Evolutionary conservation across 1,284 basidiomycete genomes (phyloP), one percentile per base, ranked within the genome.

Genomic region (Puccinia hordei): DNA sequence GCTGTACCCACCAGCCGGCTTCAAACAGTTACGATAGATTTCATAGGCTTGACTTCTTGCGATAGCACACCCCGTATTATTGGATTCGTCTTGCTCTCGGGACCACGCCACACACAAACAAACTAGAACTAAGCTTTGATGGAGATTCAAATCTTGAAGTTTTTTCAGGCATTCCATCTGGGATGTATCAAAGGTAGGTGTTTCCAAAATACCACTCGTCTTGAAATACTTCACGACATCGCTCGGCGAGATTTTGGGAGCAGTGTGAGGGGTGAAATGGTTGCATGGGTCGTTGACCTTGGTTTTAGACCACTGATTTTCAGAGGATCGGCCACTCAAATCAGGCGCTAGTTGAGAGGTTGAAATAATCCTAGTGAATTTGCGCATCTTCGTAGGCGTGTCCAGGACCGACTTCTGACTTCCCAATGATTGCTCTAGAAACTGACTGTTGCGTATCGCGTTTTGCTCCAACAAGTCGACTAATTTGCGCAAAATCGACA

Each of bases 401-500:
- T 80, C 71, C 0, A 80, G 51, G 13, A 80, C 69, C 9, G 77
- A 79, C 38, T 71, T 69, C 22, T 71, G 55, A 61, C 2, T 22
- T 15, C 24, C 51, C 4, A 49, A 49, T n/a, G 38, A 38, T 30
- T 55, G 53, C 9, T 44, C 41, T 17, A 68, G 55, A 41, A 61
- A 71, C 27, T 71, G 24, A 44, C 33, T 66, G 51, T 57, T 77
- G 6, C 65, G 63, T 15, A 77, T 68, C 6, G 53, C 65, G 27
- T 53, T 61, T n/a, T 49, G 68, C 81, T 86, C 85, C n/a, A 85
- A 83, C 53, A 83, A 69, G 73, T 87, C 85, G 51, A 87, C 83
- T 13, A 86, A 84, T 38, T 85, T 83, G 1, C 86, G 82, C 12
- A 85, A 83, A 22, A 86, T 83, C 68, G 86, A 85, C 65, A 87